Evolutionary conservation across 345 rosid genomes (phyloP).

Genomic region (Arabidopsis thaliana): TAIR10.1 NC_003076.8:10479001-10479500

Average conservation of each 20-base stretch:
- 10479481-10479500: no score
- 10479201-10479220: background rate
- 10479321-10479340: no score
- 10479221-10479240: background rate
- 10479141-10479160: constrained; percentile 2
- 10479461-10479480: no score
- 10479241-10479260: background rate
- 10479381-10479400: no score
- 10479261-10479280: no score
- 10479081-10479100: constrained; percentile 63
- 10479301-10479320: no score
- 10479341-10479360: no score
- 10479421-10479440: no score
- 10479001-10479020: constrained; percentile 62
- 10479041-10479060: constrained; percentile 76
- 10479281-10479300: no score
- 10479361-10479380: no score
- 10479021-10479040: constrained; percentile 63
- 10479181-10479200: background rate
- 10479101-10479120: constrained; percentile 77
- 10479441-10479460: no score
- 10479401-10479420: no score
- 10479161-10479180: constrained; percentile 31
- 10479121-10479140: constrained; percentile 4
- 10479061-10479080: constrained; percentile 72